These are phyloP conservation scores for Aspergillus candidus DNA, from an alignment of 2,329 filamentous ascomycete genomes.

Conservation along the genomic window DNA sequence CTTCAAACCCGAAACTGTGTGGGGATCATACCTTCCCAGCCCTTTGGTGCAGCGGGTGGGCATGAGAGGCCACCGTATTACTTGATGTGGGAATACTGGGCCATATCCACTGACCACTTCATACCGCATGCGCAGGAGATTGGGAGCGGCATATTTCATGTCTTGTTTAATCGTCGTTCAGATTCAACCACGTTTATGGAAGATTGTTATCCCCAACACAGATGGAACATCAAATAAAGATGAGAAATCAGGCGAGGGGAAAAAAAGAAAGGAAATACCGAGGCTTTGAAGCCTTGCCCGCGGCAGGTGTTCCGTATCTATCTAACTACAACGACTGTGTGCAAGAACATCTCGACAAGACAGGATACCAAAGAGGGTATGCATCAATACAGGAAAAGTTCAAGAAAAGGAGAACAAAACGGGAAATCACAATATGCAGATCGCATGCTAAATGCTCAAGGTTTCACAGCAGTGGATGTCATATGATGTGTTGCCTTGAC, in stretches of 20 bases:
- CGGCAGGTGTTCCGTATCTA: too few relatives aligned
- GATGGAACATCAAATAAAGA: too few relatives aligned
- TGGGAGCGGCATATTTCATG: neutral
- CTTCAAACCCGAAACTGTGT: too few relatives aligned
- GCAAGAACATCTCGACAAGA: neutral
- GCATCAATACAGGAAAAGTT: constrained; percentile 12
- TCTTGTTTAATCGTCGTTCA: constrained; percentile 3
- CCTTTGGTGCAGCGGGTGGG: too few relatives aligned
- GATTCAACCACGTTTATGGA: constrained; percentile 5
- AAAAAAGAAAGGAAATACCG: too few relatives aligned
- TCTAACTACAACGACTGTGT: too few relatives aligned
- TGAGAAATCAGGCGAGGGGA: too few relatives aligned
- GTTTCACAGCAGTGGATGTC: constrained; percentile 18
- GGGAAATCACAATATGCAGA: constrained; percentile 20
- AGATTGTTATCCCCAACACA: constrained; percentile 5
- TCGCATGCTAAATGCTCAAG: constrained; percentile 34
- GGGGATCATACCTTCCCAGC: neutral
- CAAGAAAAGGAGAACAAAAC: neutral
- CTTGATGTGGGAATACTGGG: too few relatives aligned
- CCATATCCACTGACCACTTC: too few relatives aligned
- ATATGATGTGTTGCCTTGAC: constrained; percentile 15
- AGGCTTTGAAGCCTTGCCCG: too few relatives aligned
- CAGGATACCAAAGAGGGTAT: constrained; percentile 9
- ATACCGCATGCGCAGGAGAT: too few relatives aligned
- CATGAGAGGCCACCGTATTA: too few relatives aligned